Evolutionary conservation across 2,329 filamentous ascomycete genomes (phyloP).

Genomic region (Septoria linicola): DNA sequence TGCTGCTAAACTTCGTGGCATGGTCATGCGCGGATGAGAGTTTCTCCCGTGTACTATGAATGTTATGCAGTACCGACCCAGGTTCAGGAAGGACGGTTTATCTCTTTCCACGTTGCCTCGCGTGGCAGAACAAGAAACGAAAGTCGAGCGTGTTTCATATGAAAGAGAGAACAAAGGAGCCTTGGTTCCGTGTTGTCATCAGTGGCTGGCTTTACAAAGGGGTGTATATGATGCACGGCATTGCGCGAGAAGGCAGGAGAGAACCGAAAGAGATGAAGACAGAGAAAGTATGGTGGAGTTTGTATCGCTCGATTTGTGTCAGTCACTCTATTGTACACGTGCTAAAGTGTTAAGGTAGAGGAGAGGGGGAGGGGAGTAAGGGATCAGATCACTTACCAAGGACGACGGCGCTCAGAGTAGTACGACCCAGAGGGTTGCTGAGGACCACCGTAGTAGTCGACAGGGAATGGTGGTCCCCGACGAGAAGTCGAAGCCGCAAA

Average conservation of each 20-base stretch:
- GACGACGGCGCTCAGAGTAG: not conserved
- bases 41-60: not conserved
- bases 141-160: not conserved
- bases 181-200: not conserved
- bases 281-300: too few species aligned
- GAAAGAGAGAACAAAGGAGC: not conserved
- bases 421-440: not conserved
- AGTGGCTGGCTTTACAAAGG: not conserved
- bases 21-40: not conserved
- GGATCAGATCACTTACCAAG: not conserved
- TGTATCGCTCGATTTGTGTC: not conserved
- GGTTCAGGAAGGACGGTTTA: not conserved
- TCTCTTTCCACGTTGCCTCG: not conserved
- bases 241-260: not conserved
- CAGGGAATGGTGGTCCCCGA: not conserved
- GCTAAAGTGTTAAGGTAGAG: not conserved
- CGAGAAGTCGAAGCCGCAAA: not conserved
- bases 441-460: not conserved
- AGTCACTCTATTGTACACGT: not conserved
- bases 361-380: not conserved
- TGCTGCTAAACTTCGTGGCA: slow-evolving; percentile 5
- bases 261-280: not conserved
- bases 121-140: slow-evolving; percentile 7
- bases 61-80: too few species aligned
- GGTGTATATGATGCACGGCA: not conserved